Conservation (phyloP, 805 yeast genomes). For the Metschnikowia vanudenii region DNA sequence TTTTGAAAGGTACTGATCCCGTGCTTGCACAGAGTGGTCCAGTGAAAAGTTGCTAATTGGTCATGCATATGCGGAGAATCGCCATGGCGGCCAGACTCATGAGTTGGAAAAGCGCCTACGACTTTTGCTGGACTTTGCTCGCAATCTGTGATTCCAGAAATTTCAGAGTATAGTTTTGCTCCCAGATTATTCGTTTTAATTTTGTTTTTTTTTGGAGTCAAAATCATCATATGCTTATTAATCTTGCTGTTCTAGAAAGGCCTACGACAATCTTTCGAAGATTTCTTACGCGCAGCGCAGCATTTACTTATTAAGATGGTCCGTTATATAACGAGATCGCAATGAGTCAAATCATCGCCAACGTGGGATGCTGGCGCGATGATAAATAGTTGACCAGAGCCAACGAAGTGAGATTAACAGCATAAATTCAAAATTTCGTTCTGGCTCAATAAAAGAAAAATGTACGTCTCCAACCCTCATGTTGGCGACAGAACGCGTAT, state of each 20-base stretch:
- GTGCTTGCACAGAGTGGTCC: background rate
- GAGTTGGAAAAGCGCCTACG: background rate
- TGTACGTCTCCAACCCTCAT: conserved; percentile 84
- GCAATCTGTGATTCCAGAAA: no score
- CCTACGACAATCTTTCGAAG: background rate
- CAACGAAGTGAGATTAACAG: background rate
- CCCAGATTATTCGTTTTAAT: background rate
- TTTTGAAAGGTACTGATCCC: conserved; percentile 23
- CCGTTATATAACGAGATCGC: conserved; percentile 4
- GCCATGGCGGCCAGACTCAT: background rate
- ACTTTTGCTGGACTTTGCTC: no score
- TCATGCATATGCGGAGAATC: conserved; percentile 1
- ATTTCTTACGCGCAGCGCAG: conserved; percentile 5
- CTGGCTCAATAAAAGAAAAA: conserved; percentile 27
- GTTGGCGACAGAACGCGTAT: conserved; percentile 78
- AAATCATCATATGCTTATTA: conserved; percentile 3
- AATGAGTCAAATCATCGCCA: conserved; percentile 8
- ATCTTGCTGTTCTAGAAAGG: conserved; percentile 6
- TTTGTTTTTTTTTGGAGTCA: background rate
- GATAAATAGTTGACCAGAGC: conserved; percentile 3
- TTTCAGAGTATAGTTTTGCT: no score
- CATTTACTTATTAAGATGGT: background rate
- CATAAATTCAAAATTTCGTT: conserved; percentile 6
- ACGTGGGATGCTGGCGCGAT: conserved; percentile 4
- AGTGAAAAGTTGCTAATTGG: background rate